These are phyloP conservation scores for Mucor piriformis DNA, from an alignment of 371 early-diverging fungal genomes.

Conservation along the genomic window DNA sequence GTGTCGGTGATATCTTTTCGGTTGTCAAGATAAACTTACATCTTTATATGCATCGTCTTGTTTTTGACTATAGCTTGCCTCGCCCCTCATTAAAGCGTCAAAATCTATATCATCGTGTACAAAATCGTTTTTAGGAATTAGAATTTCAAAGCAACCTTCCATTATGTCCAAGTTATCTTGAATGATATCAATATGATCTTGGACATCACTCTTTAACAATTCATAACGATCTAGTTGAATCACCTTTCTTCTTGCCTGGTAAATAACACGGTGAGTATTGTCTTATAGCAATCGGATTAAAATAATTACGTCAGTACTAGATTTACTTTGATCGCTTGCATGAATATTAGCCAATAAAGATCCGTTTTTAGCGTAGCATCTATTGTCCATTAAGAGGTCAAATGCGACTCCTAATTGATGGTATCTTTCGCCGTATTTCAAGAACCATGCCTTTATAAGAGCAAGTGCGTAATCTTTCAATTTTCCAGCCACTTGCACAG, in stretches of 20 bases:
- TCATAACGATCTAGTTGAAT: slow-evolving; percentile 52
- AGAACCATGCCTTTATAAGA: slow-evolving; percentile 59
- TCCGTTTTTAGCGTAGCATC: slow-evolving; percentile 14
- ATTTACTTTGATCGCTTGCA: slow-evolving; percentile 15
- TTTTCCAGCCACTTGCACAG: slow-evolving; percentile 52
- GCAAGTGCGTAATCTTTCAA: slow-evolving; percentile 57
- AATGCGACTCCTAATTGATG: slow-evolving; percentile 56
- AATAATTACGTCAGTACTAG: slow-evolving; percentile 26
- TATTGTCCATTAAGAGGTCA: slow-evolving; percentile 51
- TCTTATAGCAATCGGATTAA: too few relatives aligned
- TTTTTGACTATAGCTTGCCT: slow-evolving; percentile 2
- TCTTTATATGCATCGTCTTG: slow-evolving; percentile 25
- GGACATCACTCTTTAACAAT: slow-evolving; percentile 41
- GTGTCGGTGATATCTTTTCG: background rate
- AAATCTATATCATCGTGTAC: slow-evolving; percentile 30
- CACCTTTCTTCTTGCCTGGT: slow-evolving; percentile 36
- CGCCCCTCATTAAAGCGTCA: slow-evolving; percentile 39
- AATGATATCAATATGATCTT: slow-evolving; percentile 49
- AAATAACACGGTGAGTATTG: too few relatives aligned
- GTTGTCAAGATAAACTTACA: background rate
- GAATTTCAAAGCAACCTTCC: slow-evolving; percentile 63
- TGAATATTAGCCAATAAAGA: slow-evolving; percentile 25
- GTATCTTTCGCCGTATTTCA: slow-evolving; percentile 59
- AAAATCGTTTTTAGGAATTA: slow-evolving; percentile 51
- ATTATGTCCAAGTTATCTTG: slow-evolving; percentile 55